Percentiles rank a stretch among this genome's conserved stretches.
Evolutionary conservation across 2,329 filamentous ascomycete genomes (phyloP).

Genomic region (Stachybotrys chlorohalonatus): DNA sequence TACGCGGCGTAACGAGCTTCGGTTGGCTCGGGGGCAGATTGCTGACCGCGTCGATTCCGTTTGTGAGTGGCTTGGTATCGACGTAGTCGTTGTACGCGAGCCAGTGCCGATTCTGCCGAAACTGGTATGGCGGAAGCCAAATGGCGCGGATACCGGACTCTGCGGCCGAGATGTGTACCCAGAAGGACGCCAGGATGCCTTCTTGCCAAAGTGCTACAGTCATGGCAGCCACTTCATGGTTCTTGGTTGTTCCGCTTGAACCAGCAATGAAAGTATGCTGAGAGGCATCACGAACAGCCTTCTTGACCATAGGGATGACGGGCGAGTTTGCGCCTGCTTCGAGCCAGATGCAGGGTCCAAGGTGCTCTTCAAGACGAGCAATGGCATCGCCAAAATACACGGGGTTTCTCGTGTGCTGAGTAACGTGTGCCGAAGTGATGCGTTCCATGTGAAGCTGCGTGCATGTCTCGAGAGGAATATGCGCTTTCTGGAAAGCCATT

Average conservation of each 20-base stretch:
- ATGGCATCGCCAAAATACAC: slow-evolving; percentile 35
- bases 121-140: slow-evolving; percentile 32
- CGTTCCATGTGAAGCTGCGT: slow-evolving; percentile 2
- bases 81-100: background rate
- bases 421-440: background rate
- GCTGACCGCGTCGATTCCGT: too few relatives aligned
- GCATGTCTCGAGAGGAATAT: background rate
- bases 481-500: slow-evolving; percentile 1
- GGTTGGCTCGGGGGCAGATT: background rate
- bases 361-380: slow-evolving; percentile 20
- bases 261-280: slow-evolving; percentile 3
- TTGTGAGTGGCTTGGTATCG: background rate
- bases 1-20: background rate
- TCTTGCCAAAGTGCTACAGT: slow-evolving; percentile 27
- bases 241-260: background rate
- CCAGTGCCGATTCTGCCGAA: slow-evolving; percentile 19
- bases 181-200: slow-evolving; percentile 13
- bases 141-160: slow-evolving; percentile 8
- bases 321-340: slow-evolving; percentile 32
- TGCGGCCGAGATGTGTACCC: slow-evolving; percentile 18
- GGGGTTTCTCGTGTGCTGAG: slow-evolving; percentile 28
- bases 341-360: slow-evolving; percentile 20
- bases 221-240: background rate
- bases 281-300: slow-evolving; percentile 5
- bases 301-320: slow-evolving; percentile 22